Conservation (phyloP, 352 stramenopile genomes). For the Phytophthora pisi region DNA sequence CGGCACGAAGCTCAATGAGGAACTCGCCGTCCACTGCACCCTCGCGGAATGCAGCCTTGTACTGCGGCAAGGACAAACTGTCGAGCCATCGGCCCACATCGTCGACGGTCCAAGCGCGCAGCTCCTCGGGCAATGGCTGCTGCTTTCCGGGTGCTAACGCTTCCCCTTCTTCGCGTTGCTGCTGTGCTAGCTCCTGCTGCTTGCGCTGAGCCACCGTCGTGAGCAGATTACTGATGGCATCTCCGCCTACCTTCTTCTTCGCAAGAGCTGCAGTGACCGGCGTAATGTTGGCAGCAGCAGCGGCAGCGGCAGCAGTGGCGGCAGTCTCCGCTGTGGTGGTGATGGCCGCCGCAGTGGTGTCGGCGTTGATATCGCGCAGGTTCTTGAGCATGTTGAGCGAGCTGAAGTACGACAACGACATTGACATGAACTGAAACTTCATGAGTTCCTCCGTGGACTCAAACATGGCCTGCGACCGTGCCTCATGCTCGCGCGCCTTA, state of each 20-base stretch:
- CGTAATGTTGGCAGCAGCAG: conserved; percentile 88
- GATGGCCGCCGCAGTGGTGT: conserved; percentile 90
- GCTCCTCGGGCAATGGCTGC: conserved; percentile 73
- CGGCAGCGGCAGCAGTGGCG: conserved; percentile 82
- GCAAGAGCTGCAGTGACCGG: conserved; percentile 34
- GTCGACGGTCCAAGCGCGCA: conserved; percentile 88
- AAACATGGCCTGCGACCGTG: conserved; percentile 91
- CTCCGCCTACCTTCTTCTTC: conserved; percentile 67
- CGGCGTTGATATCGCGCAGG: conserved; percentile 93
- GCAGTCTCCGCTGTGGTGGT: conserved; percentile 89
- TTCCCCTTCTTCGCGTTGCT: conserved; percentile 65
- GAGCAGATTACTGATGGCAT: conserved; percentile 72
- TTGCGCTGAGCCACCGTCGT: conserved; percentile 70
- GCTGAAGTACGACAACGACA: conserved; percentile 95
- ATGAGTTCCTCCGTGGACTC: conserved; percentile 94
- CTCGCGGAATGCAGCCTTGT: conserved; percentile 91
- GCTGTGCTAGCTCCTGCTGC: conserved; percentile 68
- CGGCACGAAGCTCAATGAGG: conserved; percentile 90
- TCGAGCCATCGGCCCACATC: conserved; percentile 94
- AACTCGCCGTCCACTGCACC: conserved; percentile 92
- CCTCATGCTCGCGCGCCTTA: conserved; percentile 92
- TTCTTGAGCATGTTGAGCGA: conserved; percentile 96
- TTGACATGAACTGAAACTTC: conserved; percentile 98
- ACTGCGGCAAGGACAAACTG: conserved; percentile 89
- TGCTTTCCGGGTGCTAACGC: conserved; percentile 48